Conservation (phyloP, 768 basidiomycete genomes). For the Hygrophoropsis aurantiaca region DNA sequence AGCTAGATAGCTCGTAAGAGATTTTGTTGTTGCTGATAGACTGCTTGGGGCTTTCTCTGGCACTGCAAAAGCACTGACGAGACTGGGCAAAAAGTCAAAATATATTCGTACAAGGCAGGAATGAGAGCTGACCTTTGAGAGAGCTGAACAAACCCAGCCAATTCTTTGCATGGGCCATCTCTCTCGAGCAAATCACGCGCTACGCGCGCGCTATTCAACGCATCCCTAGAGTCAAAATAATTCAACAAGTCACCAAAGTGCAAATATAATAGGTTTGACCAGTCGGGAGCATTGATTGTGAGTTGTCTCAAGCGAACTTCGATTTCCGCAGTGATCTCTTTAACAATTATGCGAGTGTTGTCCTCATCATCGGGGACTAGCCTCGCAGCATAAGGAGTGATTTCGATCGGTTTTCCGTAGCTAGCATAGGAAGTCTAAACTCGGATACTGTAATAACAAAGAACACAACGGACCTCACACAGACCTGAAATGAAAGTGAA, state of each 20-base stretch:
- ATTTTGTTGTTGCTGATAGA: slow-evolving; percentile 34
- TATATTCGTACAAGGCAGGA: not conserved
- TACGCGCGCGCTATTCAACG: slow-evolving; percentile 55
- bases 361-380: slow-evolving; percentile 23
- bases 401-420: slow-evolving; percentile 8
- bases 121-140: slow-evolving; percentile 51
- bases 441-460: too few relatives aligned
- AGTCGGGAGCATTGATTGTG: slow-evolving; percentile 68
- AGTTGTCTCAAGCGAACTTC: slow-evolving; percentile 47
- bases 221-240: slow-evolving; percentile 46
- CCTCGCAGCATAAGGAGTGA: slow-evolving; percentile 5
- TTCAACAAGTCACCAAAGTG: slow-evolving; percentile 8
- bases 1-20: slow-evolving; percentile 56
- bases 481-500: not conserved
- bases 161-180: slow-evolving; percentile 42
- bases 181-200: slow-evolving; percentile 59
- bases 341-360: slow-evolving; percentile 49
- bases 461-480: slow-evolving; percentile 9
- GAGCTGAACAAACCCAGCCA: slow-evolving; percentile 52
- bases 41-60: slow-evolving; percentile 13
- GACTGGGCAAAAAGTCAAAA: slow-evolving; percentile 13
- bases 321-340: slow-evolving; percentile 52
- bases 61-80: slow-evolving; percentile 35
- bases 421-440: too few relatives aligned
- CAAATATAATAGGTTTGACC: slow-evolving; percentile 39